phyloP scores from a whole-genome alignment of 2,329 filamentous ascomycete genomes.

The Scytalidium lignicola region DNA sequence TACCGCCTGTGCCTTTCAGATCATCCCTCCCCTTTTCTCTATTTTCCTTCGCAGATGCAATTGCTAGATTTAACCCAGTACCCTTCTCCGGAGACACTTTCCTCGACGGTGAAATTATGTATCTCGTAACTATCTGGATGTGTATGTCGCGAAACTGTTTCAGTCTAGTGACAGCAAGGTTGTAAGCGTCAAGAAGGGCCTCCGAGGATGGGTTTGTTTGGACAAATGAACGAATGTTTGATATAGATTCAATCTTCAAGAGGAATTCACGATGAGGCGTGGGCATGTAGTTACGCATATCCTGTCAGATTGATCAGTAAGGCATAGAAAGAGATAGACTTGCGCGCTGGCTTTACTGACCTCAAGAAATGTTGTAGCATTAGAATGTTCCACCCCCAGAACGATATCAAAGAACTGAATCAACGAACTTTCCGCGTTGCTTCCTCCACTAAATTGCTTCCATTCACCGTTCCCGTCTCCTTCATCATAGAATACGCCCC shows the following conservation, averaged over 20 bases:
- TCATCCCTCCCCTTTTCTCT: conserved; percentile 21
- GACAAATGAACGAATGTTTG: conserved; percentile 71
- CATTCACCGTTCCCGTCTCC: conserved; percentile 62
- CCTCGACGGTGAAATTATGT: conserved; percentile 76
- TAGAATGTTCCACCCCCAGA: conserved; percentile 71
- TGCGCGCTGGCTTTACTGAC: conserved; percentile 7
- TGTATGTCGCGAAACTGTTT: conserved; percentile 77
- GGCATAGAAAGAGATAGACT: not conserved
- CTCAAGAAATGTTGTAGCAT: conserved; percentile 10
- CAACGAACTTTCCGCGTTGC: conserved; percentile 87
- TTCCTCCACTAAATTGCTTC: conserved; percentile 79
- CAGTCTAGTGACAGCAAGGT: conserved; percentile 70
- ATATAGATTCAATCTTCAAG: conserved; percentile 59
- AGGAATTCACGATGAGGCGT: conserved; percentile 77
- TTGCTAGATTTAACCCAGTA: conserved; percentile 31
- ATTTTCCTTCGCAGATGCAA: conserved; percentile 12
- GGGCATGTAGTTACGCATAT: conserved; percentile 90
- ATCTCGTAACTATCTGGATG: conserved; percentile 82
- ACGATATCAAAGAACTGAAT: conserved; percentile 92
- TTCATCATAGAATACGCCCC: conserved; percentile 80
- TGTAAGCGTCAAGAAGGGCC: conserved; percentile 57
- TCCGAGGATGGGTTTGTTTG: conserved; percentile 37
- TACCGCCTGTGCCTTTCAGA: conserved; percentile 81
- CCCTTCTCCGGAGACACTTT: conserved; percentile 26
- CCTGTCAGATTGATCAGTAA: conserved; percentile 22